These are phyloP conservation scores for Colletotrichum brevisporum DNA, from an alignment of 2,329 filamentous ascomycete species.

Conservation along the genomic window DNA sequence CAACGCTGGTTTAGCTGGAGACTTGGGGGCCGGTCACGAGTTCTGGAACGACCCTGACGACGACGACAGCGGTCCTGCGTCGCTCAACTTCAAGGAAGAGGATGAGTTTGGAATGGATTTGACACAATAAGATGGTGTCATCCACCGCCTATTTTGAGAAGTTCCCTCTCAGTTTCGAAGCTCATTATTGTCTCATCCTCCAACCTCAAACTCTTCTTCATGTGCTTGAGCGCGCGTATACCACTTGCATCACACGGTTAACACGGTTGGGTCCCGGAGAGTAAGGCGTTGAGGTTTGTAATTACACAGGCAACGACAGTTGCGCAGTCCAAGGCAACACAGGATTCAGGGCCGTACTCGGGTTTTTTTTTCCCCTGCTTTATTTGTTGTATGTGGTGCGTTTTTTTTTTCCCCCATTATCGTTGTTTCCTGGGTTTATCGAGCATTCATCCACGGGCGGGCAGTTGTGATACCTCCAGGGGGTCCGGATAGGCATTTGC, in stretches of 20 bases:
- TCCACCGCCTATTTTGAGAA: background rate
- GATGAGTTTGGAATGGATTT: slow-evolving; percentile 92
- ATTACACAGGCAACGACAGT: background rate
- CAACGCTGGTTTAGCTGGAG: slow-evolving; percentile 55
- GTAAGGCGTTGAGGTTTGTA: slow-evolving; percentile 11
- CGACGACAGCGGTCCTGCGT: slow-evolving; percentile 76
- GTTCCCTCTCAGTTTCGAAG: background rate
- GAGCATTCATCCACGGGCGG: slow-evolving; percentile 41
- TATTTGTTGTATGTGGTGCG: slow-evolving; percentile 30
- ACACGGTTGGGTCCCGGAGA: background rate
- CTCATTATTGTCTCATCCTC: background rate
- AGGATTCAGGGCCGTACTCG: background rate
- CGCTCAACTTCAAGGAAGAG: slow-evolving; percentile 90
- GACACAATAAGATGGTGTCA: slow-evolving; percentile 55
- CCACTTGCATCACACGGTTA: slow-evolving; percentile 13
- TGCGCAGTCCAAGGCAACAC: background rate
- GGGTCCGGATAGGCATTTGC: slow-evolving; percentile 41
- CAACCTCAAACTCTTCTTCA: background rate
- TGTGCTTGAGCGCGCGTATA: background rate
- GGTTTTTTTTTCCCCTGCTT: slow-evolving; percentile 15
- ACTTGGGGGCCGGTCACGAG: slow-evolving; percentile 65
- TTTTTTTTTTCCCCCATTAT: slow-evolving; percentile 44
- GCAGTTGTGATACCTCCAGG: slow-evolving; percentile 41
- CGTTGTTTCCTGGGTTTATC: slow-evolving; percentile 41
- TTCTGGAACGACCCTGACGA: slow-evolving; percentile 80